A percentile compares a stretch with the other conserved stretches of the same genome.
Conservation (phyloP, 1,139 yeast genomes). For the Hansenula lynferdii region DNA sequence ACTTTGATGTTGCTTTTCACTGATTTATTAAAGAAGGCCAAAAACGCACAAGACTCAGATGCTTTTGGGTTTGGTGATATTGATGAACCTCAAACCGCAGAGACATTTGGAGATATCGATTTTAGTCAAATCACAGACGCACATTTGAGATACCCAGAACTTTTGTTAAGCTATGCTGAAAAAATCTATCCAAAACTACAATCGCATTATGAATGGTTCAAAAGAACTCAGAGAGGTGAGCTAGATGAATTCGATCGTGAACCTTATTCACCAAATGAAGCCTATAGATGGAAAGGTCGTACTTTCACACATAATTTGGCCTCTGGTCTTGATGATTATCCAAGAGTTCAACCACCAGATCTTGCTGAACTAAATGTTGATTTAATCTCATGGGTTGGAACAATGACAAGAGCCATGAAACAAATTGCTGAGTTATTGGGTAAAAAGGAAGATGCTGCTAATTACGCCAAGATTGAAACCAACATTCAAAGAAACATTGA, state of each 20-base stretch:
- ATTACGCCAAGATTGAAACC: slow-evolving; percentile 47
- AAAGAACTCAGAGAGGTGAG: slow-evolving; percentile 75
- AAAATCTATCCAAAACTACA: slow-evolving; percentile 72
- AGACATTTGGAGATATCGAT: slow-evolving; percentile 19
- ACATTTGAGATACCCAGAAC: slow-evolving; percentile 55
- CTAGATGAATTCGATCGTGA: slow-evolving; percentile 68
- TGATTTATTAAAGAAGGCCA: slow-evolving; percentile 52
- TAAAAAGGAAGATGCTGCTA: slow-evolving; percentile 48
- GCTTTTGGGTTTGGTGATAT: slow-evolving; percentile 17
- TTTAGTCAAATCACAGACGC: slow-evolving; percentile 38
- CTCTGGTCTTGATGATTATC: slow-evolving; percentile 94
- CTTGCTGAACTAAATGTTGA: slow-evolving; percentile 90
- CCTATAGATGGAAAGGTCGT: slow-evolving; percentile 92
- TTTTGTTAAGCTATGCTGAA: slow-evolving; percentile 56
- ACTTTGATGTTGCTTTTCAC: slow-evolving; percentile 81
- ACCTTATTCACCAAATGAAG: slow-evolving; percentile 48
- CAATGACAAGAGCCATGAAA: slow-evolving; percentile 81
- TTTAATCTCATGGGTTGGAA: slow-evolving; percentile 87
- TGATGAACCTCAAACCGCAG: slow-evolving; percentile 18
- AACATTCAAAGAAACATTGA: slow-evolving; percentile 62
- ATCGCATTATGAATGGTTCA: slow-evolving; percentile 81
- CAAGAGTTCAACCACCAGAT: slow-evolving; percentile 78
- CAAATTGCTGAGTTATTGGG: slow-evolving; percentile 66
- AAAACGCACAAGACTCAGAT: slow-evolving; percentile 15
- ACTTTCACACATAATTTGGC: slow-evolving; percentile 83